A percentile compares a stretch with the other conserved stretches of the same genome.
Evolutionary conservation across 2,329 filamentous ascomycete species (phyloP).

Genomic region (Lasiodiplodia sp.): DNA sequence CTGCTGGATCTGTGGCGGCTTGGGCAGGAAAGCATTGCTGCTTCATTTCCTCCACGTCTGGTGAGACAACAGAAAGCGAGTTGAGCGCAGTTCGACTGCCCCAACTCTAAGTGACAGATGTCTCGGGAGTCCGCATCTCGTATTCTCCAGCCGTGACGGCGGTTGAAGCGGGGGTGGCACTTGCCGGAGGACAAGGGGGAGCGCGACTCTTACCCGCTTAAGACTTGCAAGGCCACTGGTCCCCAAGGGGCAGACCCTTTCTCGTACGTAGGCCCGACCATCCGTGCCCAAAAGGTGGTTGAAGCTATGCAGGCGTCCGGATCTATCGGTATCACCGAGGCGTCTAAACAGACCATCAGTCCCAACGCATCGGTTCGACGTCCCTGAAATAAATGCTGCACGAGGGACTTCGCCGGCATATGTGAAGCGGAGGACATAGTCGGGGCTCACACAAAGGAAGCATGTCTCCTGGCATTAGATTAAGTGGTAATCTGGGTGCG

Average conservation of each 20-base stretch:
- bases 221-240: not conserved
- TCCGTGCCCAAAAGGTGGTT: not conserved
- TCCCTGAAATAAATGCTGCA: not conserved
- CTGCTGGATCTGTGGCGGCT: constrained; percentile 1
- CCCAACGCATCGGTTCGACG: not conserved
- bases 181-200: not conserved
- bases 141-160: not conserved
- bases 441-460: not conserved
- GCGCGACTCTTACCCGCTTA: not conserved
- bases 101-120: not conserved
- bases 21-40: not conserved
- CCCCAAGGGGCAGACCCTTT: not conserved
- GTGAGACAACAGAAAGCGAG: not conserved
- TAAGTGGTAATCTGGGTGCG: not conserved
- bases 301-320: not conserved
- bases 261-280: not conserved
- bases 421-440: not conserved
- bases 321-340: not conserved
- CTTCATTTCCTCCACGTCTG: not conserved
- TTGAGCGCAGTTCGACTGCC: not conserved
- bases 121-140: not conserved
- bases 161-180: not conserved
- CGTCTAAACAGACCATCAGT: not conserved
- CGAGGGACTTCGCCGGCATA: not conserved
- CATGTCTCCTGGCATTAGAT: not conserved